These are phyloP conservation scores for Achlya hypogyna DNA, from an alignment of 352 stramenopile species.

Conservation along the genomic window DNA sequence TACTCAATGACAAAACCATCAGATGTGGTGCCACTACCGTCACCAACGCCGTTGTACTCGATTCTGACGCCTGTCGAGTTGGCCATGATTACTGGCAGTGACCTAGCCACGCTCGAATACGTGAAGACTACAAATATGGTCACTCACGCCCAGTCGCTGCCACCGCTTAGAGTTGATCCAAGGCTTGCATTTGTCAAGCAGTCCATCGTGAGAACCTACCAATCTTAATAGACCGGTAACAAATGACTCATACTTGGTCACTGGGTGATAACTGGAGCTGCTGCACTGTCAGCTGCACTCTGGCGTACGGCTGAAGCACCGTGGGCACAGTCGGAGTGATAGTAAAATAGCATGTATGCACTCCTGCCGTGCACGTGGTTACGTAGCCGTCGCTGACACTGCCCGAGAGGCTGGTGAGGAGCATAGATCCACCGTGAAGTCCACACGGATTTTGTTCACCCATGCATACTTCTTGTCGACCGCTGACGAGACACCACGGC, in stretches of 20 bases:
- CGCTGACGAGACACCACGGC: slow-evolving; percentile 14
- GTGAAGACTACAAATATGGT: too few species aligned
- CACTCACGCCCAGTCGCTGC: not conserved
- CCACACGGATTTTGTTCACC: not conserved
- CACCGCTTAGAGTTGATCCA: not conserved
- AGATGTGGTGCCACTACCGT: not conserved
- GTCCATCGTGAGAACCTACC: not conserved
- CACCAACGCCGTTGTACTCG: not conserved
- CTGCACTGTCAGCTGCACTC: not conserved
- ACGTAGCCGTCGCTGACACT: slow-evolving; percentile 1
- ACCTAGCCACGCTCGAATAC: too few species aligned
- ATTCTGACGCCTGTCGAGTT: not conserved
- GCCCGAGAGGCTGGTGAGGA: not conserved
- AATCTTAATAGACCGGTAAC: too few species aligned
- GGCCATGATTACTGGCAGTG: not conserved
- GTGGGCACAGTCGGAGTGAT: not conserved
- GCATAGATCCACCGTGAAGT: not conserved
- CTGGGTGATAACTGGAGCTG: not conserved
- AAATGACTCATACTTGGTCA: not conserved
- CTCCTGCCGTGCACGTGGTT: not conserved
- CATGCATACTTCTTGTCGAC: not conserved
- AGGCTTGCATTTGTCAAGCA: not conserved
- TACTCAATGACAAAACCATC: slow-evolving; percentile 16
- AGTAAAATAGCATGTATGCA: not conserved
- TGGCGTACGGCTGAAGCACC: not conserved